Conservation (phyloP, 1,284 basidiomycete genomes). For the Ceraceosorus bombacis region DNA sequence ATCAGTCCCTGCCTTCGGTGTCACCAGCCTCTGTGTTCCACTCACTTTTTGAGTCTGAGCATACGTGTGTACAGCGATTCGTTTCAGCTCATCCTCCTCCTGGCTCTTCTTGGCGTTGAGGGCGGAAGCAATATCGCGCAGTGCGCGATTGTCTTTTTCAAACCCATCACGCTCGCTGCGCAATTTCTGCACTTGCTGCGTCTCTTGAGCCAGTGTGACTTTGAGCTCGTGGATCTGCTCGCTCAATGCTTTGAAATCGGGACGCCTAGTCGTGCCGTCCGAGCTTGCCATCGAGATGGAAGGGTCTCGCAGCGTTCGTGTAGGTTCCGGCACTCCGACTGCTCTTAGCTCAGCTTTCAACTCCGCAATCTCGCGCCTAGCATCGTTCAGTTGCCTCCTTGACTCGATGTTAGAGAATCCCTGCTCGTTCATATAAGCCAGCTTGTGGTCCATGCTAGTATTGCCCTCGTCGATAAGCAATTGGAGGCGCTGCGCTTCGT, state of each 20-base stretch:
- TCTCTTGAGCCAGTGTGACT: constrained; percentile 23
- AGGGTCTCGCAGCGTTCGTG: too few species aligned
- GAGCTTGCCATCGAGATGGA: too few species aligned
- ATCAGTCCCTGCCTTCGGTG: too few species aligned
- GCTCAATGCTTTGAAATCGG: constrained; percentile 11
- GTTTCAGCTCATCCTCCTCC: constrained; percentile 20
- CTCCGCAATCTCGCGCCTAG: constrained; percentile 21
- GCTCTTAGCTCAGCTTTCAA: constrained; percentile 27
- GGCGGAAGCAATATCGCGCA: not conserved
- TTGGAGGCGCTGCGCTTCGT: constrained; percentile 24
- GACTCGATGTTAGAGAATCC: constrained; percentile 25
- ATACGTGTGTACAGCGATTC: too few species aligned
- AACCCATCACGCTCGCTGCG: constrained; percentile 1
- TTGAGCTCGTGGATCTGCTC: constrained; percentile 30
- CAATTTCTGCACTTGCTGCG: constrained; percentile 18
- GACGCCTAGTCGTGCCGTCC: too few species aligned
- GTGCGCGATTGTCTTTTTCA: constrained; percentile 8
- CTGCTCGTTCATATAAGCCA: constrained; percentile 26
- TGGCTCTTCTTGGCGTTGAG: not conserved
- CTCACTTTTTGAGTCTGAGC: too few species aligned
- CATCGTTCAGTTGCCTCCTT: constrained; percentile 21
- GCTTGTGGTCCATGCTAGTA: constrained; percentile 29
- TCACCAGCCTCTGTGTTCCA: too few species aligned
- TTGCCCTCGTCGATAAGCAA: constrained; percentile 29
- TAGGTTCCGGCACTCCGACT: not conserved